phyloP scores from a whole-genome alignment of 176 grass and related monocot genomes.

The Carex kokanica region DNA sequence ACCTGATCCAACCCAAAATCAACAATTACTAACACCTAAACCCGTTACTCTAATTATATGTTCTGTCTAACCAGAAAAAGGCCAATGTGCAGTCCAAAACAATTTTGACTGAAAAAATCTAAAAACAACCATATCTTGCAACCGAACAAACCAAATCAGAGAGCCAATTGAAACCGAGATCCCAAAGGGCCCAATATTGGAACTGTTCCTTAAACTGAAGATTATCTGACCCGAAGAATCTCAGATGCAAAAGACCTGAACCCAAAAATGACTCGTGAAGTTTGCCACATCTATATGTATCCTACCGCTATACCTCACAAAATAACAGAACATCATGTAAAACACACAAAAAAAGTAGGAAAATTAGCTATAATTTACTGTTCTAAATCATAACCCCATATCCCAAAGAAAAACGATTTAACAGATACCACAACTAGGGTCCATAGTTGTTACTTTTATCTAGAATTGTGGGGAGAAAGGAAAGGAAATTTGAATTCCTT shows the following conservation, averaged over 20 bases:
- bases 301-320: not conserved
- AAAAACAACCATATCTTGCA: slow-evolving; percentile 2
- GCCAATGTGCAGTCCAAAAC: not conserved
- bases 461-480: not conserved
- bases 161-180: not conserved
- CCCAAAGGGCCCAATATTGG: not conserved
- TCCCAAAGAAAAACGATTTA: not conserved
- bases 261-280: not conserved
- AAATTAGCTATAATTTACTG: not conserved
- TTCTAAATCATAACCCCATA: not conserved
- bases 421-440: not conserved
- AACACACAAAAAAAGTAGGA: not conserved
- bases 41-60: not conserved
- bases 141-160: not conserved
- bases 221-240: not conserved
- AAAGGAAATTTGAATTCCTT: no score
- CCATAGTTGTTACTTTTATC: not conserved
- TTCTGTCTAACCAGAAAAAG: not conserved
- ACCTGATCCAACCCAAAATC: not conserved
- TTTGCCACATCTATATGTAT: not conserved
- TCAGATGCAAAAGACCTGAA: not conserved
- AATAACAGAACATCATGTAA: not conserved
- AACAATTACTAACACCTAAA: not conserved
- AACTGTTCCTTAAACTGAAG: not conserved
- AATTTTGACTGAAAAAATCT: not conserved